A percentile compares a stretch with the other conserved stretches of the same genome.
Conservation (phyloP, 73 alveolate genomes). For the Tetrahymena thermophila region DNA sequence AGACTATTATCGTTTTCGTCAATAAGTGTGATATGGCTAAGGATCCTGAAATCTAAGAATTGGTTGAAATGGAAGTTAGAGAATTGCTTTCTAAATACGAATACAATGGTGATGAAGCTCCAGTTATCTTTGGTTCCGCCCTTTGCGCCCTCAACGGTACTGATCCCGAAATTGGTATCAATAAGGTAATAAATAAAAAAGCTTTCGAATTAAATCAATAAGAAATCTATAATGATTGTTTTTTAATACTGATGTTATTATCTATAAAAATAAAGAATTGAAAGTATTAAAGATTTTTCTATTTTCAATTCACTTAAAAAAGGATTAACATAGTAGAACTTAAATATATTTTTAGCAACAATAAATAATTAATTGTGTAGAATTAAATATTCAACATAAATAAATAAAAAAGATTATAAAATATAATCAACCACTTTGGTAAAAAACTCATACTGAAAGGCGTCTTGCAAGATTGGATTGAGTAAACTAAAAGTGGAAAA, state of each 20-base stretch:
- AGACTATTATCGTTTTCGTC: slow-evolving; percentile 69
- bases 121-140: slow-evolving; percentile 72
- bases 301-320: too few relatives aligned
- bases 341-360: neutral
- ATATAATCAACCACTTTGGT: neutral
- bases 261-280: neutral
- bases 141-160: slow-evolving; percentile 59
- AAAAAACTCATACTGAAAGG: neutral
- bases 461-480: slow-evolving; percentile 4
- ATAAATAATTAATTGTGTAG: neutral
- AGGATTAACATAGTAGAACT: neutral
- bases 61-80: slow-evolving; percentile 87
- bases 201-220: neutral
- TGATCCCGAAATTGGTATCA: slow-evolving; percentile 59
- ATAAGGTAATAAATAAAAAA: neutral
- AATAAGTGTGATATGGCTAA: slow-evolving; percentile 71
- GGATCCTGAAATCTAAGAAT: slow-evolving; percentile 79
- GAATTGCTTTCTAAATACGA: slow-evolving; percentile 72
- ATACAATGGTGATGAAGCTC: slow-evolving; percentile 70
- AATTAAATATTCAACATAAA: neutral
- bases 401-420: neutral
- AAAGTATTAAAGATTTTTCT: neutral
- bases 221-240: neutral
- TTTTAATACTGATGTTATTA: neutral
- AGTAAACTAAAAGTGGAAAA: neutral